Evolutionary conservation across 140 eudicot genomes (phyloP), one percentile per base, ranked within the genome.

Genomic region (Bidens hawaiensis): DNA sequence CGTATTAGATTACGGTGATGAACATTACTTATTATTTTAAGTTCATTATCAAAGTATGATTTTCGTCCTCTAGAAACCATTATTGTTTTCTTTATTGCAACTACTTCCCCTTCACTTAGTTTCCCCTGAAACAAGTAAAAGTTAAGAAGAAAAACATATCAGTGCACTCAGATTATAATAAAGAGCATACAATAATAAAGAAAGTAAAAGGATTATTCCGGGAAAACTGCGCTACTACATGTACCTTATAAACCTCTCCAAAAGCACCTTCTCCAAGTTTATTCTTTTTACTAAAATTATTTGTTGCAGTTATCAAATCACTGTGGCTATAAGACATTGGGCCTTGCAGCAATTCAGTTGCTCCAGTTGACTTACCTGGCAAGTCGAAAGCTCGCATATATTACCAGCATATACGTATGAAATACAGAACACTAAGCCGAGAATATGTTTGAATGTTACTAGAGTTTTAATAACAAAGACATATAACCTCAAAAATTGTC

Each of bases 201-300:
- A 18, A 31, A 33, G 13, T 4, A 21, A 19, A 8, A 2, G 8
- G 14, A 27, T 21, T 22, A 7, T 48, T 48, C 27, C 2, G 18
- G 19, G 15, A 42, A n/a, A n/a, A n/a, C n/a, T n/a, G n/a, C n/a
- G n/a, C n/a, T 30, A 27, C 36, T 21, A 22, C 52, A 7, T 7
- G 2, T 48, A 80, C 86, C 86, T 76, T 80, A 74, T 76, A 80
- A 12, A 80, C 86, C 43, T 67, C 82, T 21, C 86, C 86, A 38
- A 80, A 80, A 10, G 74, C 76, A 43, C 86, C 86, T 64, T 67
- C 82, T 16, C 86, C 82, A 40, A 76, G 71, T 47, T 68, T 80
- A 27, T 64, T 52, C 48, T 72, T 77, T 17, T 64, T 70, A 23
- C 77, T 72, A 21, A 80, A 80, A 51, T 72, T 73, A 9, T 72